Conservation (phyloP, 2,329 filamentous ascomycete genomes). For the Fusarium sp. region DNA sequence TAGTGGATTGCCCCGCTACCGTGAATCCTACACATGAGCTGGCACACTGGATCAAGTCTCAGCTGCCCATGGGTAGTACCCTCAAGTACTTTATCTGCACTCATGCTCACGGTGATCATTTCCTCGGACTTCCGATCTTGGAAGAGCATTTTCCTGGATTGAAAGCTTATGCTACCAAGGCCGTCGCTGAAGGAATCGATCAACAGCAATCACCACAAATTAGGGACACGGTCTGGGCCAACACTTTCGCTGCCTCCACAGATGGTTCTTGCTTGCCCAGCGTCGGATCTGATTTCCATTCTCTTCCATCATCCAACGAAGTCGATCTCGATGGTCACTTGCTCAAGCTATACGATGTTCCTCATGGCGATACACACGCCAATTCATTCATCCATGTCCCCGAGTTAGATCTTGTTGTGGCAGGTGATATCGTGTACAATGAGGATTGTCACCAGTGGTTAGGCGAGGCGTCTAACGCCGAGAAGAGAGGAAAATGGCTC, state of each 20-base stretch:
- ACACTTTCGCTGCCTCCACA: neutral
- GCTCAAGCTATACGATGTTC: neutral
- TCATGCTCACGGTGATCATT: neutral
- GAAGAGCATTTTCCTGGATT: neutral
- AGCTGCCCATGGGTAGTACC: neutral
- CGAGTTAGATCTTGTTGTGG: neutral
- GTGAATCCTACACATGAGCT: neutral
- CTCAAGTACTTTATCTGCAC: neutral
- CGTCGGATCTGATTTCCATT: too few species aligned
- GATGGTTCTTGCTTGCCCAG: neutral
- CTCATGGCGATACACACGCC: neutral
- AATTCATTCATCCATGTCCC: neutral
- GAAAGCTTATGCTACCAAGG: neutral
- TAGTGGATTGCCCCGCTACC: neutral
- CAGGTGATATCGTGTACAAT: neutral
- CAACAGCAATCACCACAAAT: neutral
- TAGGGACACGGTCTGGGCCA: neutral
- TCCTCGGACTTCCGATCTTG: neutral
- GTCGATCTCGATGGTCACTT: neutral
- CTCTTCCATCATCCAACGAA: neutral
- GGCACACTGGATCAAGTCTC: neutral
- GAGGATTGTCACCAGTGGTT: neutral
- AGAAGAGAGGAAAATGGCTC: neutral
- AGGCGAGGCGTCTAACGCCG: neutral
- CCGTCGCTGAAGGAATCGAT: neutral